A percentile compares a stretch with the other conserved stretches of the same genome.
These are phyloP conservation scores for Diaporthe eres DNA, from an alignment of 2,329 filamentous ascomycete species.

Conservation along the genomic window DNA sequence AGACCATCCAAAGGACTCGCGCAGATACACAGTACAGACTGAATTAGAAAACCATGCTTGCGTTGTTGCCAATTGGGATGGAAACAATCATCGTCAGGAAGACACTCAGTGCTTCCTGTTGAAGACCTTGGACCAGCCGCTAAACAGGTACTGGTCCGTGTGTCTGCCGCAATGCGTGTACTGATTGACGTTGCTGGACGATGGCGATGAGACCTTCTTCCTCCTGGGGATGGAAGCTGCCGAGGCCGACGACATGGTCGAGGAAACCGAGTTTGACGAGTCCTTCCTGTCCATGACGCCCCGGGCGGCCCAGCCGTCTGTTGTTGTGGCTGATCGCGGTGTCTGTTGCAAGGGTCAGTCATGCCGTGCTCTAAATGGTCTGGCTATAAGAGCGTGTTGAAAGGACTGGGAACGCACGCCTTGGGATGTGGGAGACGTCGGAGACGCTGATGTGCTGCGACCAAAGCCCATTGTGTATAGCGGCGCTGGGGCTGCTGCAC, in stretches of 20 bases:
- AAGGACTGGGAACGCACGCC: constrained; percentile 32
- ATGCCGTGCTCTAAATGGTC: neutral
- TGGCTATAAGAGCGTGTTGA: neutral
- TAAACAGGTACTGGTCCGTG: constrained; percentile 67
- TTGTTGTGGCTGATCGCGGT: constrained; percentile 14
- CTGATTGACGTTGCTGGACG: constrained; percentile 55
- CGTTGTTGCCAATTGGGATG: neutral
- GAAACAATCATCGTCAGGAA: neutral
- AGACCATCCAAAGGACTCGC: neutral
- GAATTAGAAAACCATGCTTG: neutral
- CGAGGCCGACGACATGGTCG: constrained; percentile 31
- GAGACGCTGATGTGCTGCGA: constrained; percentile 31
- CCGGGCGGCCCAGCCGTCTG: neutral
- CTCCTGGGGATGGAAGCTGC: constrained; percentile 11
- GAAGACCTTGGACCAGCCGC: constrained; percentile 59
- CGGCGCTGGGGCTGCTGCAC: constrained; percentile 40
- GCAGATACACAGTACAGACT: neutral
- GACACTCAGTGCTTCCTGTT: constrained; percentile 50
- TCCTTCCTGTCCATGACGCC: constrained; percentile 20
- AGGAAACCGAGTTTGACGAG: constrained; percentile 29
- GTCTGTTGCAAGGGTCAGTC: constrained; percentile 30
- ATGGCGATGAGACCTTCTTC: constrained; percentile 40
- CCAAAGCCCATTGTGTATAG: constrained; percentile 37
- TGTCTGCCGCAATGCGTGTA: constrained; percentile 70
- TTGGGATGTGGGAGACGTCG: constrained; percentile 40